These are phyloP conservation scores for Hawksworthiomyces lignivorus DNA, from an alignment of 2,329 filamentous ascomycete species.

Conservation along the genomic window DNA sequence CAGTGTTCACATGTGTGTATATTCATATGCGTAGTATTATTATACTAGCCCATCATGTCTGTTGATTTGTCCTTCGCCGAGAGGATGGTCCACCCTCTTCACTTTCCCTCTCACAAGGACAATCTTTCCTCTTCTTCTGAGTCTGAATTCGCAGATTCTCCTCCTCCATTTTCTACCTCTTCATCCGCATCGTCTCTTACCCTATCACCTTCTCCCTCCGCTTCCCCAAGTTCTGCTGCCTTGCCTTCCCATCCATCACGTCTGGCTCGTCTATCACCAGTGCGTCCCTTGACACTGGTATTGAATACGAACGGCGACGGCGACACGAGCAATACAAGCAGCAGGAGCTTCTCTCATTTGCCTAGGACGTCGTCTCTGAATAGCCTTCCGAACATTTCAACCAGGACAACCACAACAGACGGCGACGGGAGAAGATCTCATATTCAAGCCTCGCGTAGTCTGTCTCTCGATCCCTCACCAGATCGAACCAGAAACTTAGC, in stretches of 20 bases:
- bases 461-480: no score
- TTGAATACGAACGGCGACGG: conserved; percentile 1
- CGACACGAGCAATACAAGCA: background rate
- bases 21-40: no score
- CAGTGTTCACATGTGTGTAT: no score
- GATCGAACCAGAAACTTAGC: no score
- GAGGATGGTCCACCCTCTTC: no score
- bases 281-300: conserved; percentile 8
- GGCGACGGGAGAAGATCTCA: conserved; percentile 6
- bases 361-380: conserved; percentile 8
- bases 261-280: background rate
- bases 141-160: background rate
- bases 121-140: conserved; percentile 2
- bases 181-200: background rate
- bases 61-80: no score
- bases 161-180: conserved; percentile 1
- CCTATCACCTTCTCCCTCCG: background rate
- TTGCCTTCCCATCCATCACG: no score
- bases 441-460: conserved; percentile 9
- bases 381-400: conserved; percentile 6
- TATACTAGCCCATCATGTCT: no score
- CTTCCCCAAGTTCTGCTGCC: background rate
- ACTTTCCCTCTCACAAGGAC: background rate
- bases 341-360: no score
- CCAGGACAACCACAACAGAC: background rate